These are phyloP conservation scores for Flaveria linearis DNA, from an alignment of 129 eudicot species.

Conservation along the genomic window DNA sequence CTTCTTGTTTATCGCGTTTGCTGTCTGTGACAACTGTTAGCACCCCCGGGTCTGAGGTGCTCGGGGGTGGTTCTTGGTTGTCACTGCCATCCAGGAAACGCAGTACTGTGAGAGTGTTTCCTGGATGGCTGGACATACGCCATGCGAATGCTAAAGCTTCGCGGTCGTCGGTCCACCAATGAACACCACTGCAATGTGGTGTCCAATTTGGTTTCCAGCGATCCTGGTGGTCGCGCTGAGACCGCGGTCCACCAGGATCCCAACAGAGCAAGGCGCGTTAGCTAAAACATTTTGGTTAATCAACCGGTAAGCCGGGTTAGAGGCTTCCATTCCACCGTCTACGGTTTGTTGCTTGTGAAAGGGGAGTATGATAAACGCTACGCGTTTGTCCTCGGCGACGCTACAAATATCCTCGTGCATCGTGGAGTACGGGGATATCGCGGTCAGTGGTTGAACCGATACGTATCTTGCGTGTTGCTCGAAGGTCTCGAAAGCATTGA, in stretches of 20 bases:
- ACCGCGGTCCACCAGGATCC: conserved; percentile 82
- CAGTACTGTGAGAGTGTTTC: conserved; percentile 52
- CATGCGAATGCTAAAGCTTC: conserved; percentile 75
- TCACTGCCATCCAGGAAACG: conserved; percentile 52
- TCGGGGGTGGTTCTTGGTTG: background rate
- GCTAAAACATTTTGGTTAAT: conserved; percentile 74
- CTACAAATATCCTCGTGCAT: conserved; percentile 88
- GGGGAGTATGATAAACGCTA: conserved; percentile 68
- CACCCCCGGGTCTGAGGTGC: conserved; percentile 20
- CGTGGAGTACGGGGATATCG: conserved; percentile 80
- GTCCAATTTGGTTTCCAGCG: conserved; percentile 49
- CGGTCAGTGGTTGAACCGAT: conserved; percentile 76
- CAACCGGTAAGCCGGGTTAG: conserved; percentile 57
- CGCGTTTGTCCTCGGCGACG: conserved; percentile 78
- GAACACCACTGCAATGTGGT: conserved; percentile 68
- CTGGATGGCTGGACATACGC: conserved; percentile 74
- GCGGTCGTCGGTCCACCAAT: conserved; percentile 92
- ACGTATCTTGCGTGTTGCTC: conserved; percentile 53
- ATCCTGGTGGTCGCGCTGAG: conserved; percentile 62
- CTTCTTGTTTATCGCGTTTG: conserved; percentile 57
- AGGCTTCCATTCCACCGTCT: conserved; percentile 85
- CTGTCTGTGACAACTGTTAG: conserved; percentile 57
- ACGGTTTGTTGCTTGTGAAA: conserved; percentile 91
- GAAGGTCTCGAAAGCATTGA: conserved; percentile 79
- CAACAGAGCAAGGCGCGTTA: conserved; percentile 85